phyloP scores from a whole-genome alignment of 345 rosid species.

The Dipteronia sinensis region DNA sequence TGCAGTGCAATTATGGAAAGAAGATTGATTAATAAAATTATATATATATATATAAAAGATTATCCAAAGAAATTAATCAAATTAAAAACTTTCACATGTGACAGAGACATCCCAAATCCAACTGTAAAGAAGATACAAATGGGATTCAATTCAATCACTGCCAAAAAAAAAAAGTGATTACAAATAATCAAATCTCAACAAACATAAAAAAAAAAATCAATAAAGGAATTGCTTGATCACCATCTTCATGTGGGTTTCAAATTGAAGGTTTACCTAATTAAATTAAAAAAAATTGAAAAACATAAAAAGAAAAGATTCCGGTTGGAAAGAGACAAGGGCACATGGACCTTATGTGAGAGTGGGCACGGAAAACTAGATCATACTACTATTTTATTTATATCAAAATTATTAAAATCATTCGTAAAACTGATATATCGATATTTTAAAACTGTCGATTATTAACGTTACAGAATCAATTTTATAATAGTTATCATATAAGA shows the following conservation, averaged over 20 bases:
- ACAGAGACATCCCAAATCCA: background rate
- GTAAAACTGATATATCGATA: too few species aligned
- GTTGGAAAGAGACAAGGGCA: constrained; percentile 33
- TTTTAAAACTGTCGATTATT: too few species aligned
- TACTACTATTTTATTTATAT: background rate
- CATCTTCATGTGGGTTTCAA: constrained; percentile 21
- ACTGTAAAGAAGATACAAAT: constrained; percentile 11
- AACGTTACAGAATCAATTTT: too few species aligned
- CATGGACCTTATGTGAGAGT: constrained; percentile 35
- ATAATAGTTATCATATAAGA: too few species aligned
- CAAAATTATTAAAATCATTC: background rate
- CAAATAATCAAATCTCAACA: background rate
- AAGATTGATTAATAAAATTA: background rate
- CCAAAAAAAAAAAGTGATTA: background rate
- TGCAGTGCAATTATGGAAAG: constrained; percentile 7
- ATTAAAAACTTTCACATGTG: background rate
- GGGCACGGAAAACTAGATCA: constrained; percentile 46
- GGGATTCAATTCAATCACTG: background rate
- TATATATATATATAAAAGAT: background rate
- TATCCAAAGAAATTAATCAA: background rate
- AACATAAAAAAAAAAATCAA: background rate
- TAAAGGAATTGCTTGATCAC: background rate
- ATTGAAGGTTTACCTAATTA: constrained; percentile 28
- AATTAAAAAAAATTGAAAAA: background rate
- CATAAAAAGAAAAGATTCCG: constrained; percentile 41